A percentile compares a stretch with the other conserved stretches of the same genome.
Evolutionary conservation across 2,329 filamentous ascomycete species (phyloP).

Genomic region (Cryoendolithus antarcticus): DNA sequence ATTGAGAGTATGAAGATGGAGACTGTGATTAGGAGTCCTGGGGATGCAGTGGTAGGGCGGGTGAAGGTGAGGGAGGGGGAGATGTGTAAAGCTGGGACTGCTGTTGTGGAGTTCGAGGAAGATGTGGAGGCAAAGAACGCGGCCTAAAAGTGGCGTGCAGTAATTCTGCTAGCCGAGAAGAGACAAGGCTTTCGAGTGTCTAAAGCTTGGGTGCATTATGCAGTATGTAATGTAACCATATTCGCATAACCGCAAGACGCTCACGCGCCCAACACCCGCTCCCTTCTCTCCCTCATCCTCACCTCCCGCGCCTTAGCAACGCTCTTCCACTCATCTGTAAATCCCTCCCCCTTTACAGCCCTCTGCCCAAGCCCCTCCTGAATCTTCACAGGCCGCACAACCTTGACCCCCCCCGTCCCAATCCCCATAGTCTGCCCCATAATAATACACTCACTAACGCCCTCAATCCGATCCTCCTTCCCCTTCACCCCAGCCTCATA

Average conservation of each 20-base stretch:
- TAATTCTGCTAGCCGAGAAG: no score
- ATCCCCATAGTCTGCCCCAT: conserved; percentile 91
- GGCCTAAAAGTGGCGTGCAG: no score
- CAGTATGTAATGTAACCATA: no score
- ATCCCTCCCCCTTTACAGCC: conserved; percentile 1
- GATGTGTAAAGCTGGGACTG: conserved; percentile 35
- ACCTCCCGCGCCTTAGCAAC: conserved; percentile 5
- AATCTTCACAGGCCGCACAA: conserved; percentile 59
- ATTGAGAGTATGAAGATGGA: conserved; percentile 45
- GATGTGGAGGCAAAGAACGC: not conserved
- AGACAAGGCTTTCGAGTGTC: no score
- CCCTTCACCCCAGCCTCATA: conserved; percentile 89
- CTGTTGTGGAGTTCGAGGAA: conserved; percentile 32
- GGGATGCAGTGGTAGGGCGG: conserved; percentile 34
- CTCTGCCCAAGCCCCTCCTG: conserved; percentile 2
- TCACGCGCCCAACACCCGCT: conserved; percentile 3
- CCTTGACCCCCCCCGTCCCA: conserved; percentile 84
- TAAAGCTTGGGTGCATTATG: no score
- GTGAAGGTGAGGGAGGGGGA: conserved; percentile 38
- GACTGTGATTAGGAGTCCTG: conserved; percentile 40
- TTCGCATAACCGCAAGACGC: no score
- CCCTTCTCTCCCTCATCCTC: conserved; percentile 6
- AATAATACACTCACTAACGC: conserved; percentile 93
- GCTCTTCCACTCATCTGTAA: conserved; percentile 4
- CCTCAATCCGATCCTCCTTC: conserved; percentile 85